Evolutionary conservation across 1,139 yeast species (phyloP).

Genomic region (Kluyveromyces sp.): DNA sequence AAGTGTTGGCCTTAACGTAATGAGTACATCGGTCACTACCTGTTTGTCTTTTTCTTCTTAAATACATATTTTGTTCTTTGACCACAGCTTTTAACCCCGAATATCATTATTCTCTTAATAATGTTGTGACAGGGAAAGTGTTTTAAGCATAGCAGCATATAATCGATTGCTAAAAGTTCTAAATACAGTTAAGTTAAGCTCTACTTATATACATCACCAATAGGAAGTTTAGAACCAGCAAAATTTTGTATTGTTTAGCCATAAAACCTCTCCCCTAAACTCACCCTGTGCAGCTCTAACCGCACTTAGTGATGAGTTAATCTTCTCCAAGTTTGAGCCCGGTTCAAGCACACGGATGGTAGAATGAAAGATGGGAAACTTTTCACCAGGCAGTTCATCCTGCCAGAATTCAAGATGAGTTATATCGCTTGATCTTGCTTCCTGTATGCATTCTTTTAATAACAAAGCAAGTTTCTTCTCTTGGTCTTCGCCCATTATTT

Average conservation of each 20-base stretch:
- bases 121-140: no score
- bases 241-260: slow-evolving; percentile 30
- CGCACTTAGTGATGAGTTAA: slow-evolving; percentile 29
- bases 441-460: slow-evolving; percentile 20
- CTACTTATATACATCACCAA: not conserved
- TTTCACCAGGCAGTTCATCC: slow-evolving; percentile 23
- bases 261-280: slow-evolving; percentile 13
- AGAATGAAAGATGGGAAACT: slow-evolving; percentile 16
- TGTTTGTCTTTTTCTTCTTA: no score
- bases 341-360: slow-evolving; percentile 15
- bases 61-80: no score
- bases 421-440: slow-evolving; percentile 15
- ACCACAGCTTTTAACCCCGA: no score
- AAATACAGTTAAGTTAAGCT: not conserved
- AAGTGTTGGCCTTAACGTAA: no score
- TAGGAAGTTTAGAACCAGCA: slow-evolving; percentile 25
- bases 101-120: no score
- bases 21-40: no score
- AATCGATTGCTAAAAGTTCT: not conserved
- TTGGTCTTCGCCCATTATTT: slow-evolving; percentile 15
- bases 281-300: slow-evolving; percentile 22
- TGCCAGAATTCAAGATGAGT: slow-evolving; percentile 27
- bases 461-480: slow-evolving; percentile 12
- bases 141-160: no score
- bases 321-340: slow-evolving; percentile 15